Evolutionary conservation across 2,329 filamentous ascomycete species (phyloP).

Genomic region (Setomelanomma holmii): DNA sequence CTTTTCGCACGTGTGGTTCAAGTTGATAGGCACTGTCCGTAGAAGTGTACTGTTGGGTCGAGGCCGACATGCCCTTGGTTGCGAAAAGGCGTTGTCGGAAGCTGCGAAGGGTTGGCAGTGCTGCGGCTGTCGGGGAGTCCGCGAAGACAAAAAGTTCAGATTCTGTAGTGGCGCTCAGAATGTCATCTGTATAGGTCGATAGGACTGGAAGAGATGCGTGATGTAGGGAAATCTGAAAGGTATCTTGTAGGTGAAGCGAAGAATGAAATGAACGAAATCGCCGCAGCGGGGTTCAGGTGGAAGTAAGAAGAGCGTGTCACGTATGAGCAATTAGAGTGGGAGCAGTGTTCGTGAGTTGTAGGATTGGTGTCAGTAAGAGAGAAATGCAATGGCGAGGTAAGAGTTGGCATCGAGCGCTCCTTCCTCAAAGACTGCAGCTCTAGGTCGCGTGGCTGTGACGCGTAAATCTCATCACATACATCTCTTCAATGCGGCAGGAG

Average conservation of each 20-base stretch:
- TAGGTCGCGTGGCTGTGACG: slow-evolving; percentile 11
- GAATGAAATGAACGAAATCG: slow-evolving; percentile 35
- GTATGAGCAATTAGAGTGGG: slow-evolving; percentile 31
- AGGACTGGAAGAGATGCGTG: neutral
- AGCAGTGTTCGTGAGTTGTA: slow-evolving; percentile 27
- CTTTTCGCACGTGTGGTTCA: slow-evolving; percentile 46
- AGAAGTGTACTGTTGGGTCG: slow-evolving; percentile 19
- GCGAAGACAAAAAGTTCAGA: neutral
- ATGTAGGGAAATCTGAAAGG: slow-evolving; percentile 4
- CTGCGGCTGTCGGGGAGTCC: too few relatives aligned
- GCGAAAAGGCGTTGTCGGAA: slow-evolving; percentile 35
- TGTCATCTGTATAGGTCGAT: neutral
- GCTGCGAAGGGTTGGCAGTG: too few relatives aligned
- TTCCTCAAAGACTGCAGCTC: slow-evolving; percentile 23
- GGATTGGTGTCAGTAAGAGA: slow-evolving; percentile 25
- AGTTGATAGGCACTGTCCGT: slow-evolving; percentile 31
- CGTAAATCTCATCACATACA: slow-evolving; percentile 4
- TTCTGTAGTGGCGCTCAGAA: neutral
- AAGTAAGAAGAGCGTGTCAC: slow-evolving; percentile 16
- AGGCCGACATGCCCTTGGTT: slow-evolving; percentile 35
- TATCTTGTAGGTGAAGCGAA: slow-evolving; percentile 12
- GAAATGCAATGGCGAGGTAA: slow-evolving; percentile 4
- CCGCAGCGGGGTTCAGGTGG: slow-evolving; percentile 11
- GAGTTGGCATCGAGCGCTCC: slow-evolving; percentile 24
- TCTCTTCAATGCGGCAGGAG: slow-evolving; percentile 8